These are phyloP conservation scores for Colletotrichum gigasporum DNA, from an alignment of 2,329 filamentous ascomycete genomes.

Conservation along the genomic window DNA sequence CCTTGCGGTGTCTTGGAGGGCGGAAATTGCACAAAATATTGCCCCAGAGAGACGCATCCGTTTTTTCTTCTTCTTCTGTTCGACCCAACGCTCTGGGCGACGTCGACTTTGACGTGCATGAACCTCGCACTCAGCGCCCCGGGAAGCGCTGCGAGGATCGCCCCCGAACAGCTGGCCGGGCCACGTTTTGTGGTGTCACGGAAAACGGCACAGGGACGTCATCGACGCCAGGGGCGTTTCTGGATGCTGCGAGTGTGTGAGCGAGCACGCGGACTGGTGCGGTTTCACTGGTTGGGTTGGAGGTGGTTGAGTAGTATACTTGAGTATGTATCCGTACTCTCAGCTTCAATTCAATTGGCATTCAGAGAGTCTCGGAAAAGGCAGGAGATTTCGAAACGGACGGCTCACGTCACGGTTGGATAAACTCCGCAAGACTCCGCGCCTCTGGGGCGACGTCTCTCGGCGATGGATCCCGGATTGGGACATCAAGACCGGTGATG, in stretches of 20 bases:
- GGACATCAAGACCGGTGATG: slow-evolving; percentile 2
- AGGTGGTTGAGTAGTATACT: neutral
- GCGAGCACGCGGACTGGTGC: neutral
- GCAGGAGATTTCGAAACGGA: slow-evolving; percentile 15
- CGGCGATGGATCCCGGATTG: slow-evolving; percentile 5
- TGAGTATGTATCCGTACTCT: too few relatives aligned
- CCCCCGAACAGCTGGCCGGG: neutral
- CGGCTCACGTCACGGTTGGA: slow-evolving; percentile 20
- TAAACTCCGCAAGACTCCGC: slow-evolving; percentile 31
- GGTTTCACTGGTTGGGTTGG: too few relatives aligned
- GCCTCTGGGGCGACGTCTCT: neutral
- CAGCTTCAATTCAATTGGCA: neutral
- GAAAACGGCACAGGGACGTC: neutral
- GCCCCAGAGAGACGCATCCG: neutral
- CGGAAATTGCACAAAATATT: neutral
- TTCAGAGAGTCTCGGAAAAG: neutral
- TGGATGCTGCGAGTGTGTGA: too few relatives aligned
- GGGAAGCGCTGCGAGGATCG: neutral
- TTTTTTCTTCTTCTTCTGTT: neutral
- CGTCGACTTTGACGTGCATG: neutral
- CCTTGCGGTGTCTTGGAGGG: neutral
- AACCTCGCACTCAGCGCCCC: neutral
- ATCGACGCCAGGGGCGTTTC: neutral
- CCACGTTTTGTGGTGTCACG: slow-evolving; percentile 13
- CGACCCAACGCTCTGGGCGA: neutral